Evolutionary conservation across 2,329 filamentous ascomycete genomes (phyloP).

Genomic region (Ophiostoma perfectum): DNA sequence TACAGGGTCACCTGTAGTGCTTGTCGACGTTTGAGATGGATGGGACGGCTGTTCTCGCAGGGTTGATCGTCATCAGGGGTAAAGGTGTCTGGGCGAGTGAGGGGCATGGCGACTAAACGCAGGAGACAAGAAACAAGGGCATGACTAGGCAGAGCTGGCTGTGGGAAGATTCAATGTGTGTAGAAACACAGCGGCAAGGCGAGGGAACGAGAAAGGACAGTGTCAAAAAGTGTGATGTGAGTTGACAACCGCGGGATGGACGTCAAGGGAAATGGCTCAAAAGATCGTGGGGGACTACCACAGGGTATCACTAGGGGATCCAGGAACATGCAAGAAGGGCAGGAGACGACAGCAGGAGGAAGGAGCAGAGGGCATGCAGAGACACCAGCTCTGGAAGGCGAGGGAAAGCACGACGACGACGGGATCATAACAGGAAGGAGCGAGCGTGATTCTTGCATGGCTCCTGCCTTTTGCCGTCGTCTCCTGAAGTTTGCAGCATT

Average conservation of each 20-base stretch:
- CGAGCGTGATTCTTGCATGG: background rate
- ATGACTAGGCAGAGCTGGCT: background rate
- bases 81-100: conserved; percentile 8
- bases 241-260: too few species aligned
- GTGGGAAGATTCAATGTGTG: background rate
- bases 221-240: too few species aligned
- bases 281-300: background rate
- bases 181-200: background rate
- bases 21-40: conserved; percentile 47
- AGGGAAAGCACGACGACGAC: background rate
- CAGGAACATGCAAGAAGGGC: background rate
- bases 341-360: background rate
- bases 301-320: background rate
- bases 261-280: background rate
- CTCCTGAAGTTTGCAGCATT: background rate
- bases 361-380: too few species aligned
- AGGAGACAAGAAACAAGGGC: background rate
- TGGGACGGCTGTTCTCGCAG: conserved; percentile 42
- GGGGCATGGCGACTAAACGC: conserved; percentile 10
- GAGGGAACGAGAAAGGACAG: background rate
- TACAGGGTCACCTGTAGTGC: background rate
- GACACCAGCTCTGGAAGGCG: background rate
- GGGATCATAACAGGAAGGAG: background rate
- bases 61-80: conserved; percentile 42
- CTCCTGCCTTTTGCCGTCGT: background rate